These are phyloP conservation scores for Austroboletus eburneus DNA, from an alignment of 768 basidiomycete genomes.

Conservation along the genomic window DNA sequence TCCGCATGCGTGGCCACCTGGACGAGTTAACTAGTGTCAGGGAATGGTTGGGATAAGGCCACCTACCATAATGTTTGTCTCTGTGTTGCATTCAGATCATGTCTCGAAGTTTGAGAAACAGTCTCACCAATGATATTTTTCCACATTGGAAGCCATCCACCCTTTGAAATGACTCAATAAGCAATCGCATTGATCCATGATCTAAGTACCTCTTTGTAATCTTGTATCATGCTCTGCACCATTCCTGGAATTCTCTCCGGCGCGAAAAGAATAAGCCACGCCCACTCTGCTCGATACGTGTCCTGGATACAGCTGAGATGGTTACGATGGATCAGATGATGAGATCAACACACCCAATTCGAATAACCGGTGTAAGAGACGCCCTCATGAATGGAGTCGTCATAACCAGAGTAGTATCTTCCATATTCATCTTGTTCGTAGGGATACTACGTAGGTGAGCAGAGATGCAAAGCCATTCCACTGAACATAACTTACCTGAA, in stretches of 20 bases:
- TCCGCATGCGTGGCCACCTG: constrained; percentile 78
- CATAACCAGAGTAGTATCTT: constrained; percentile 74
- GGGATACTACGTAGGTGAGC: constrained; percentile 51
- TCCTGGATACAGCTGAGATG: constrained; percentile 47
- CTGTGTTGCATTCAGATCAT: constrained; percentile 22
- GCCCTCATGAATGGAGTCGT: constrained; percentile 57
- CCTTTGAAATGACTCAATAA: constrained; percentile 29
- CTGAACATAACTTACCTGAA: constrained; percentile 46
- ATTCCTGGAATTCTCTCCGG: constrained; percentile 75
- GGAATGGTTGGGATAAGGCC: not conserved
- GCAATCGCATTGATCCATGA: not conserved
- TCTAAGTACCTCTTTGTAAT: constrained; percentile 55
- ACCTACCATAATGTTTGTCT: constrained; percentile 79
- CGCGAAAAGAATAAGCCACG: constrained; percentile 70
- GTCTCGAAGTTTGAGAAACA: not conserved
- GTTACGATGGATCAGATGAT: not conserved
- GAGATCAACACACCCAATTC: constrained; percentile 52
- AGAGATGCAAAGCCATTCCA: not conserved
- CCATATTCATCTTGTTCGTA: constrained; percentile 68
- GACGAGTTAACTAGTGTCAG: not conserved
- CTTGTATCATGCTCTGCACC: constrained; percentile 76
- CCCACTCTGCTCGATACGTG: constrained; percentile 75
- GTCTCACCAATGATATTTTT: constrained; percentile 69
- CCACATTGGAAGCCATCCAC: constrained; percentile 90
- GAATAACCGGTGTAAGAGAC: constrained; percentile 80